Evolutionary conservation across 345 rosid genomes (phyloP), one percentile per base, ranked within the genome.

Genomic region (Geranium rotundifolium): DNA sequence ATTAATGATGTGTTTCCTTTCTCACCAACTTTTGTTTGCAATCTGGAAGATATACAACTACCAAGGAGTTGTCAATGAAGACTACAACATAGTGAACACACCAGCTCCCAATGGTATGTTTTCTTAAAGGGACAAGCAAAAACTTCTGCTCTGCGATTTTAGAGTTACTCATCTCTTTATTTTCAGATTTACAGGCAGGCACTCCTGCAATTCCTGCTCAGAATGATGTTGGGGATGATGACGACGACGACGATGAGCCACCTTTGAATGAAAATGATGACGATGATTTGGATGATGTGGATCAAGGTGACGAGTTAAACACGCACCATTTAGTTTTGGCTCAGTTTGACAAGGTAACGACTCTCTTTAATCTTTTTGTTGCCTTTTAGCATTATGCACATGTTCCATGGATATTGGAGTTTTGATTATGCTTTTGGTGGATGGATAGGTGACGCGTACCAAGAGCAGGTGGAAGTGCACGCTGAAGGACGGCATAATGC

Each of bases 401-500:
- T 17, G 19, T 65, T 8, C 14, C 10, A 17, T 5, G 15, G n/a
- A 20, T 23, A 4, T 17, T 55, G 4, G 7, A 9, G 41, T 55
- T 19, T 46, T 46, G 15, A 46, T 46, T 46, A 0, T 46, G 0
- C 16, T 10, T 9, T 57, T 63, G 56, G 73, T 60, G 69, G 64
- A 58, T 58, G 50, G 66, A 41, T 60, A 93, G 99, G 99, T 93
- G 69, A 86, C 91, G 63, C 97, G 99, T 27, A 84, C 97, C 54
- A 93, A 93, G 82, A 93, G 91, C 90, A 75, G 64, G 72, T 93
- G 99, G 99, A 93, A 93, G 71, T 93, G 99, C 75, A 79, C 74
- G 8, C 81, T 93, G 78, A 93, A 93, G 83, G 97, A 93, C 61
- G 99, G 97, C 64, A 90, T 93, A 70, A 88, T 93, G 97, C 99